Evolutionary conservation across 140 eudicot genomes (phyloP).

Genomic region (Bidens hawaiensis): DNA sequence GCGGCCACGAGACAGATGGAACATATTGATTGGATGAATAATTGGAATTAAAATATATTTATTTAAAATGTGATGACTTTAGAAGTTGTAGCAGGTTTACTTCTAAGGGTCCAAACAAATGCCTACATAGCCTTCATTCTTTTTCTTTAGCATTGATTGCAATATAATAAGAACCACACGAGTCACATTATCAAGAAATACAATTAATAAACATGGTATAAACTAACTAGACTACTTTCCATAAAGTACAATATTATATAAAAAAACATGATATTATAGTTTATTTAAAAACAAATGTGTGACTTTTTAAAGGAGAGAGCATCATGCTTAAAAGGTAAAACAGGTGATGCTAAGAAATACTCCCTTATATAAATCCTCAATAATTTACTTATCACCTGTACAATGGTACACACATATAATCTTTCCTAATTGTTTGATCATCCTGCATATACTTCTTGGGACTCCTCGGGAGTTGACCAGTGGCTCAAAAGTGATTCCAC

Average conservation of each 20-base stretch:
- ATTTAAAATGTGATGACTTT: neutral
- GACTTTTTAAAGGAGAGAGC: neutral
- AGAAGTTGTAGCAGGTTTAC: neutral
- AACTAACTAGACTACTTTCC: neutral
- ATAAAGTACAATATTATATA: neutral
- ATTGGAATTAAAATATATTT: neutral
- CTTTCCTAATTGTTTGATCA: conserved; percentile 12
- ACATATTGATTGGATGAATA: neutral
- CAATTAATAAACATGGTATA: neutral
- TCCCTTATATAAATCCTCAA: neutral
- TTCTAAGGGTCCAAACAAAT: neutral
- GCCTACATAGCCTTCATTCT: neutral
- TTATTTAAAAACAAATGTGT: neutral
- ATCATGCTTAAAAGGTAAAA: neutral
- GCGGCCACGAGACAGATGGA: neutral
- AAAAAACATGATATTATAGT: neutral
- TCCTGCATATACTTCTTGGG: conserved; percentile 47
- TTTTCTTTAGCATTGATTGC: neutral
- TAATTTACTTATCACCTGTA: conserved; percentile 12
- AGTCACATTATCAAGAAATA: neutral
- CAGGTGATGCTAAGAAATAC: neutral
- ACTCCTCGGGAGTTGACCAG: conserved; percentile 89
- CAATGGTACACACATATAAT: conserved; percentile 6
- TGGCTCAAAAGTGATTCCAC: conserved; percentile 77
- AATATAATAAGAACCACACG: conserved; percentile 1